Conservation (phyloP, 2,329 filamentous ascomycete genomes). For the Paraconiothyrium sp. region DNA sequence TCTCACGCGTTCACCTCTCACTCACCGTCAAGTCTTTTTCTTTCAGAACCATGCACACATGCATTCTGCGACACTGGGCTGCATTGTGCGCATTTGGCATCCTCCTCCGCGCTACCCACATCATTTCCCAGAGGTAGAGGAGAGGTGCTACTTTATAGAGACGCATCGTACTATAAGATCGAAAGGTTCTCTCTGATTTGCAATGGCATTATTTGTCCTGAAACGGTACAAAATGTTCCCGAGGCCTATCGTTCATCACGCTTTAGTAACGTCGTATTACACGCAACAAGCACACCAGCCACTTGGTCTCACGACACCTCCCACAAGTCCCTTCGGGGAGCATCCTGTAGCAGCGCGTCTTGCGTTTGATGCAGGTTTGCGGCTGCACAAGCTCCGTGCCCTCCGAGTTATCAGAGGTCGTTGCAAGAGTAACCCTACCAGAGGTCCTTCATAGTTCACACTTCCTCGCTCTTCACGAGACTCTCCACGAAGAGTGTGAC, state of each 20-base stretch:
- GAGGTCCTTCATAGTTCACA: constrained; percentile 66
- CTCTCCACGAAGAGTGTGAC: constrained; percentile 59
- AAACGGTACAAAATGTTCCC: no score
- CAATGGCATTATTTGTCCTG: no score
- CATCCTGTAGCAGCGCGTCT: constrained; percentile 57
- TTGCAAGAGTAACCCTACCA: constrained; percentile 57
- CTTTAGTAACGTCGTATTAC: neutral
- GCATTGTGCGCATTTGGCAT: neutral
- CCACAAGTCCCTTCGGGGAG: constrained; percentile 58
- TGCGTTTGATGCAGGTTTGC: constrained; percentile 56
- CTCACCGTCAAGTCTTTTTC: neutral
- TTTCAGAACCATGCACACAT: neutral
- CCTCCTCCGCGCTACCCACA: neutral
- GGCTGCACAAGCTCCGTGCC: constrained; percentile 50
- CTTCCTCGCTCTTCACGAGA: constrained; percentile 57
- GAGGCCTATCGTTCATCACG: neutral
- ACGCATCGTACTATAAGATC: no score
- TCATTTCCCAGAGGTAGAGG: no score
- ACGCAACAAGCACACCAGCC: constrained; percentile 54
- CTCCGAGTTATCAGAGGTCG: constrained; percentile 27
- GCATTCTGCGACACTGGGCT: neutral
- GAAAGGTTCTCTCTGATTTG: no score
- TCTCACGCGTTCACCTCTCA: neutral
- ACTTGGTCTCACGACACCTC: constrained; percentile 54
- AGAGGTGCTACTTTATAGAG: no score